A percentile compares a stretch with the other conserved stretches of the same genome.
These are phyloP conservation scores for Hypoxylon sp. DNA, from an alignment of 2,329 filamentous ascomycete genomes.

Conservation along the genomic window DNA sequence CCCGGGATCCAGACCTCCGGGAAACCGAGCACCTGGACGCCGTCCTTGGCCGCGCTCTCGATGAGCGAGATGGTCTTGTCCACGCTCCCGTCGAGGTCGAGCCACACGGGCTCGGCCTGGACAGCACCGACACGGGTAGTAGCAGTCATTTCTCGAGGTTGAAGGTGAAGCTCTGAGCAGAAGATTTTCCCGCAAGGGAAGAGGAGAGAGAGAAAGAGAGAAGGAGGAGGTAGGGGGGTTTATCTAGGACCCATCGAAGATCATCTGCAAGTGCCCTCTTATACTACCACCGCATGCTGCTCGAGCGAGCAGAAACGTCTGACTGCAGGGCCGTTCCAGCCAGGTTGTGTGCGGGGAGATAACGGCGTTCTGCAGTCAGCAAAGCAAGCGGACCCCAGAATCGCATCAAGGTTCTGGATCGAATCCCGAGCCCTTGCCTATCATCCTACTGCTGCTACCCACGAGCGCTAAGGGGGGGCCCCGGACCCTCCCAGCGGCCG, in stretches of 20 bases:
- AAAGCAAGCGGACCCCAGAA: conserved; percentile 37
- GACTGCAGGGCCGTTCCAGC: conserved; percentile 32
- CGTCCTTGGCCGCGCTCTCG: conserved; percentile 63
- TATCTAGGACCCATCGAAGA: conserved; percentile 14
- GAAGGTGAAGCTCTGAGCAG: conserved; percentile 7
- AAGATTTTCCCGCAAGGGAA: conserved; percentile 6
- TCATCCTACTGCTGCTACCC: conserved; percentile 25
- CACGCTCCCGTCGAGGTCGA: conserved; percentile 66
- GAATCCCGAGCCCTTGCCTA: conserved; percentile 34
- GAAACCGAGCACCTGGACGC: conserved; percentile 67
- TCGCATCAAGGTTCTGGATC: conserved; percentile 22
- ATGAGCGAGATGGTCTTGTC: conserved; percentile 69
- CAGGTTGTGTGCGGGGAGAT: conserved; percentile 34
- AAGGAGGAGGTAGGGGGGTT: conserved; percentile 3
- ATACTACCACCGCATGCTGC: conserved; percentile 17
- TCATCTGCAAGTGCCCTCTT: conserved; percentile 28
- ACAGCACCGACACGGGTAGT: conserved; percentile 60
- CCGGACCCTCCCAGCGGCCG: conserved; percentile 26
- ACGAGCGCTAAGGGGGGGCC: conserved; percentile 9
- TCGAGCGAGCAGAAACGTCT: conserved; percentile 28
- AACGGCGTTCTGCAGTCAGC: conserved; percentile 40
- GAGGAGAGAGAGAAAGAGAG: no score
- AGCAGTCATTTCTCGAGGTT: conserved; percentile 32
- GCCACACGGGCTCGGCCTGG: conserved; percentile 70
- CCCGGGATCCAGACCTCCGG: conserved; percentile 67